Percentiles rank a stretch among this genome's conserved stretches.
phyloP scores from a whole-genome alignment of 768 basidiomycete genomes.

The Pulveroboletus sp. region DNA sequence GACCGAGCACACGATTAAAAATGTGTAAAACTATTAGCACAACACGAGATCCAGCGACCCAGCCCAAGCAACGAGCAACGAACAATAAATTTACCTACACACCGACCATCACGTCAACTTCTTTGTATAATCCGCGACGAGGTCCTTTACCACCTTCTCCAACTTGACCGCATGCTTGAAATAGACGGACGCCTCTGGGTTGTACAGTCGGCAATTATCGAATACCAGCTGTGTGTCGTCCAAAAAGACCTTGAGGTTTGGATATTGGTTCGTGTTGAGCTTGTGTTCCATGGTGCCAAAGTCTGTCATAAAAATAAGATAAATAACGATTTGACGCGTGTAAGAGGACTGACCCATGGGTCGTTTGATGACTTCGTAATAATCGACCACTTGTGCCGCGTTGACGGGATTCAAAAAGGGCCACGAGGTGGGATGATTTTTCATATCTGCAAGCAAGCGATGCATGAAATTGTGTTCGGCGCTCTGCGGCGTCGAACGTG shows the following conservation, averaged over 20 bases:
- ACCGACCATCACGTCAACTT: constrained; percentile 6
- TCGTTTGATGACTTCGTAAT: constrained; percentile 82
- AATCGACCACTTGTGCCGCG: constrained; percentile 76
- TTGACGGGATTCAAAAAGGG: constrained; percentile 84
- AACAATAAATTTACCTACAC: too few species aligned
- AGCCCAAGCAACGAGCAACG: too few species aligned
- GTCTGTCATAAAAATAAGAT: constrained; percentile 45
- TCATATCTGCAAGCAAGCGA: constrained; percentile 73
- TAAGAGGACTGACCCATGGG: constrained; percentile 79
- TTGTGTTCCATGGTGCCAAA: constrained; percentile 86
- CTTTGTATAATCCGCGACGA: constrained; percentile 33
- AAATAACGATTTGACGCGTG: background rate
- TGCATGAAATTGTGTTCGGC: constrained; percentile 69
- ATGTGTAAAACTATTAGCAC: too few species aligned
- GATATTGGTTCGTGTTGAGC: constrained; percentile 85
- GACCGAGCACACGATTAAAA: too few species aligned
- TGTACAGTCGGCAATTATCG: constrained; percentile 87
- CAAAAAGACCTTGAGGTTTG: constrained; percentile 66
- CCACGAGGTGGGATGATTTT: constrained; percentile 80
- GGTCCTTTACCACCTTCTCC: constrained; percentile 71
- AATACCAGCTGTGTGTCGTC: constrained; percentile 83
- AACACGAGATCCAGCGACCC: too few species aligned
- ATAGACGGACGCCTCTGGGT: constrained; percentile 77
- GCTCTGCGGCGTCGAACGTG: constrained; percentile 47
- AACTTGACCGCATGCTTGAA: constrained; percentile 82